These are phyloP conservation scores for Fusarium stilboides DNA, from an alignment of 2,329 filamentous ascomycete species.

Conservation along the genomic window DNA sequence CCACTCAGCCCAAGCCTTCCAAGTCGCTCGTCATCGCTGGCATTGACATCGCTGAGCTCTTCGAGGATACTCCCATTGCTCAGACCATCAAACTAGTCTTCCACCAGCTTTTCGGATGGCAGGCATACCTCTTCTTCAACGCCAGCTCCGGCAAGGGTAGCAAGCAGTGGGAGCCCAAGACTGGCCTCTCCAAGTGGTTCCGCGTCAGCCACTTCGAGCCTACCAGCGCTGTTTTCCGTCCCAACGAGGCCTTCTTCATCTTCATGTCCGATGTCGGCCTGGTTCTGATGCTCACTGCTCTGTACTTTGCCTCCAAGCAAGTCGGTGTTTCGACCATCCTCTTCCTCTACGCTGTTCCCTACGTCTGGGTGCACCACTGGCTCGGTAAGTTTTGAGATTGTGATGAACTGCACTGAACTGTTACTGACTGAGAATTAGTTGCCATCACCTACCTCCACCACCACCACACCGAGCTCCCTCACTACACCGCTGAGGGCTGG, in stretches of 20 bases:
- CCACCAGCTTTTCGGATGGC: constrained; percentile 77
- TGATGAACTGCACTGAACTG: not conserved
- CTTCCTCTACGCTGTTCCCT: constrained; percentile 74
- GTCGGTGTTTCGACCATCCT: constrained; percentile 71
- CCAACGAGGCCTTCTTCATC: constrained; percentile 70
- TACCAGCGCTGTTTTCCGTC: constrained; percentile 72
- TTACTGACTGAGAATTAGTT: constrained; percentile 59
- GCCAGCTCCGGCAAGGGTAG: constrained; percentile 64
- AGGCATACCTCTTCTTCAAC: constrained; percentile 75
- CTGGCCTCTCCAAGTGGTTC: constrained; percentile 55
- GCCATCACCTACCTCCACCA: constrained; percentile 84
- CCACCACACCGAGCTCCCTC: constrained; percentile 67
- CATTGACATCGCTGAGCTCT: constrained; percentile 65
- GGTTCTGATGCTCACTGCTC: constrained; percentile 62
- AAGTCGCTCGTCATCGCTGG: constrained; percentile 54
- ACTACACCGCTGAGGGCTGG: constrained; percentile 67
- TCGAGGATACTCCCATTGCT: constrained; percentile 75
- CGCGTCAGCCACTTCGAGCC: constrained; percentile 73
- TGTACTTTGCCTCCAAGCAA: constrained; percentile 67
- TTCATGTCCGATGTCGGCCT: constrained; percentile 74
- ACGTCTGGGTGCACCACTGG: constrained; percentile 81
- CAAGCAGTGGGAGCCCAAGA: constrained; percentile 60
- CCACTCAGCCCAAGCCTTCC: constrained; percentile 58
- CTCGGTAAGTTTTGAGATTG: constrained; percentile 62
- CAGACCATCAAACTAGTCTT: constrained; percentile 68